phyloP scores from a whole-genome alignment of 2,329 filamentous ascomycete genomes.

The Metarhizium guizhouense region DNA sequence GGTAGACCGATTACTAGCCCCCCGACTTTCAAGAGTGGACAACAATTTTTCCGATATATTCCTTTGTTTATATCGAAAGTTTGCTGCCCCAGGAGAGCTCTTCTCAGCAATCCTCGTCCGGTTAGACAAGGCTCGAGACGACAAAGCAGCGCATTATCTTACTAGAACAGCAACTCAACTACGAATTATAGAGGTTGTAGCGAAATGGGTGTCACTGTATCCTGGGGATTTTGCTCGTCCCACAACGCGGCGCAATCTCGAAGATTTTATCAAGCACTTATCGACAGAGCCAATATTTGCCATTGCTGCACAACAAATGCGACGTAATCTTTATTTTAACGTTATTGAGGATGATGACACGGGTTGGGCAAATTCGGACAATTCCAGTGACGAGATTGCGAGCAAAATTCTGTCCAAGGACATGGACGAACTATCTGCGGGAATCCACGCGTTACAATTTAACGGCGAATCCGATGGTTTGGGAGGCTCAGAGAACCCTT shows the following conservation, averaged over 20 bases:
- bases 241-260: conserved; percentile 60
- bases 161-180: conserved; percentile 74
- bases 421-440: conserved; percentile 27
- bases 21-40: conserved; percentile 79
- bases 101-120: conserved; percentile 70
- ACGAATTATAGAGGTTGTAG: conserved; percentile 73
- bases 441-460: conserved; percentile 39
- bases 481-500: conserved; percentile 35
- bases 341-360: conserved; percentile 84
- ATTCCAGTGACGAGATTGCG: conserved; percentile 27
- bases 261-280: conserved; percentile 68
- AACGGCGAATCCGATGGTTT: conserved; percentile 37
- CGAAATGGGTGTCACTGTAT: conserved; percentile 83
- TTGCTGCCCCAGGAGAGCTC: conserved; percentile 71
- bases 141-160: conserved; percentile 59
- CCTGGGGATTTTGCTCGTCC: conserved; percentile 86
- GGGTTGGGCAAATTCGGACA: conserved; percentile 81
- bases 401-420: conserved; percentile 29
- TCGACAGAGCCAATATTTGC: conserved; percentile 73
- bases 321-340: conserved; percentile 60
- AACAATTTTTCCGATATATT: conserved; percentile 84
- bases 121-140: conserved; percentile 61
- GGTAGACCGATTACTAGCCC: conserved; percentile 76
- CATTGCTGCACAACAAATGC: conserved; percentile 78
- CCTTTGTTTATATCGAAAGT: conserved; percentile 87